phyloP scores from a whole-genome alignment of 1,139 yeast species.

The Meyerozyma sp. region DNA sequence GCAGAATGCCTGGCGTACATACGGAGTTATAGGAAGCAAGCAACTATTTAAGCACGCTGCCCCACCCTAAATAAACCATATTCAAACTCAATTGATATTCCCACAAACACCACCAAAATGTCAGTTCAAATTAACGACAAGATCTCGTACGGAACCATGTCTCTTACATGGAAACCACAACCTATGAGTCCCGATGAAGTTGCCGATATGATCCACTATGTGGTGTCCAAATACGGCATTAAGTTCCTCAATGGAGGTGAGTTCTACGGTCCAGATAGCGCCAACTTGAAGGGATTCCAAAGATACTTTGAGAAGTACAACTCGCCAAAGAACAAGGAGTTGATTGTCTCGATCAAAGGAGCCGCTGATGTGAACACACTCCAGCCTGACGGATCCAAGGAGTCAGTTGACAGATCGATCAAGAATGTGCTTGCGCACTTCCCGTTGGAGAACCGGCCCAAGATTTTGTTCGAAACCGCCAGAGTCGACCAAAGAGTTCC shows the following conservation, averaged over 20 bases:
- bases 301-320: conserved; percentile 48
- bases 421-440: conserved; percentile 42
- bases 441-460: conserved; percentile 28
- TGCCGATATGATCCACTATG: conserved; percentile 3
- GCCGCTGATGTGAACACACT: conserved; percentile 32
- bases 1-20: no score
- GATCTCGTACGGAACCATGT: conserved; percentile 62
- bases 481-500: conserved; percentile 55
- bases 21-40: no score
- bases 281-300: conserved; percentile 45
- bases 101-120: not conserved
- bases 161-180: conserved; percentile 48
- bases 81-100: no score
- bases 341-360: conserved; percentile 64
- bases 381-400: conserved; percentile 46
- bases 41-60: no score
- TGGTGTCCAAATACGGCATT: conserved; percentile 29
- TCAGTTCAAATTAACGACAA: conserved; percentile 20
- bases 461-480: conserved; percentile 62
- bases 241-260: conserved; percentile 71
- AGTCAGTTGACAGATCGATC: conserved; percentile 44
- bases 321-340: conserved; percentile 46
- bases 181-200: conserved; percentile 29
- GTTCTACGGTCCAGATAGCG: conserved; percentile 58
- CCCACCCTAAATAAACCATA: no score